Percentiles rank a stretch among this genome's conserved stretches.
Conservation (phyloP, 2,329 filamentous ascomycete species). For the Lasiodiplodia hormozganensis region DNA sequence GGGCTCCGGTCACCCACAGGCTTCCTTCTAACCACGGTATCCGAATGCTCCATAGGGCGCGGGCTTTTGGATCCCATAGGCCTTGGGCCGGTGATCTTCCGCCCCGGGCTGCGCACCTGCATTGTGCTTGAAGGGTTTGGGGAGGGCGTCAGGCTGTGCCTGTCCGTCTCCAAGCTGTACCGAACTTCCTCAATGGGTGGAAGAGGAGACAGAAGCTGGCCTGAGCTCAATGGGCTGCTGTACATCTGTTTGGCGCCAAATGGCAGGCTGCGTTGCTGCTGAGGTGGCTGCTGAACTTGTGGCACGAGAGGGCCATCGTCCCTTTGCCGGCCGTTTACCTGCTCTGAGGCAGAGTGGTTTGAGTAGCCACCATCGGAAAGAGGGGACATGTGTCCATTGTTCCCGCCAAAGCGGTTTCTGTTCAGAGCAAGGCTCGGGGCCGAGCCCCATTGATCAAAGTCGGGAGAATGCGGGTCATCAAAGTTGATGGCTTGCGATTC, state of each 20-base stretch:
- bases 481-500: conserved; percentile 76
- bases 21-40: conserved; percentile 55
- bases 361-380: conserved; percentile 48
- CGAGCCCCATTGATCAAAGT: conserved; percentile 58
- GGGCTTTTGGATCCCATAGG: conserved; percentile 51
- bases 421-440: conserved; percentile 48
- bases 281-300: conserved; percentile 8
- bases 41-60: conserved; percentile 61
- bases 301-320: conserved; percentile 67
- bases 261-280: conserved; percentile 17
- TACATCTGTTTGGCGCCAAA: conserved; percentile 44
- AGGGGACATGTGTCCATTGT: conserved; percentile 44
- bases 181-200: conserved; percentile 60
- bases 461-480: conserved; percentile 50
- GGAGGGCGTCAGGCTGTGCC: conserved; percentile 16
- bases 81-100: conserved; percentile 51
- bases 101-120: conserved; percentile 35
- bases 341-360: conserved; percentile 47
- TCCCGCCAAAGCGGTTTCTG: conserved; percentile 47
- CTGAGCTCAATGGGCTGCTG: conserved; percentile 44
- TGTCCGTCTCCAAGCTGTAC: conserved; percentile 57
- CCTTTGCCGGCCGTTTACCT: conserved; percentile 52
- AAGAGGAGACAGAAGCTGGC: conserved; percentile 48
- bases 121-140: conserved; percentile 4
- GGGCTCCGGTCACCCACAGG: conserved; percentile 35